Conservation (phyloP, 352 stramenopile genomes). For the Phytophthora hibernalis region DNA sequence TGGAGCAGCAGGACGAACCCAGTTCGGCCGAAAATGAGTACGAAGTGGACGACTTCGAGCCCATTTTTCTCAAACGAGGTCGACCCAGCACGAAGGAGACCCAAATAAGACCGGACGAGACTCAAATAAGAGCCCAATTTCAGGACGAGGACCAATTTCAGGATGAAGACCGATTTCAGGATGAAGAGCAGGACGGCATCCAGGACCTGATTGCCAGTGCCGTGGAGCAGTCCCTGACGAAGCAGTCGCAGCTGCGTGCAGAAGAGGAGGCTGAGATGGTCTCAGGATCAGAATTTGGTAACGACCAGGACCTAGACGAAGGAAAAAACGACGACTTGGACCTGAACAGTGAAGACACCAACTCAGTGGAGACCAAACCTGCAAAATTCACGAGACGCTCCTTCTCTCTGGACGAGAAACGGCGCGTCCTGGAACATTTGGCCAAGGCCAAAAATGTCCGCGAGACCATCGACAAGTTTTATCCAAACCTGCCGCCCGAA, state of each 20-base stretch:
- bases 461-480: slow-evolving; percentile 30
- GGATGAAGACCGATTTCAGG: no score
- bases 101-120: slow-evolving; percentile 2
- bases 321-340: slow-evolving; percentile 2
- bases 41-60: slow-evolving; percentile 6
- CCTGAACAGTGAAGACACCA: slow-evolving; percentile 1
- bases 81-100: slow-evolving; percentile 1
- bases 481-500: slow-evolving; percentile 22
- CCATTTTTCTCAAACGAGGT: slow-evolving; percentile 7
- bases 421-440: slow-evolving; percentile 33
- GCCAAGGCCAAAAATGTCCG: slow-evolving; percentile 18
- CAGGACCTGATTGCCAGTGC: slow-evolving; percentile 21
- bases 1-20: slow-evolving; percentile 2
- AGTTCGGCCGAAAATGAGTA: slow-evolving; percentile 11
- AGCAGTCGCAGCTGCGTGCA: not conserved
- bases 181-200: slow-evolving; percentile 7
- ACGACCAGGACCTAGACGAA: not conserved
- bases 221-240: slow-evolving; percentile 15
- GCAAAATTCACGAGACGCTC: slow-evolving; percentile 13
- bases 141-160: slow-evolving; percentile 6
- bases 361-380: not conserved
- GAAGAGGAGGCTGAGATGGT: slow-evolving; percentile 3
- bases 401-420: slow-evolving; percentile 35
- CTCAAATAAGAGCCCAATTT: not conserved
- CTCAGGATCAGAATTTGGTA: slow-evolving; percentile 1